Evolutionary conservation across 2,329 filamentous ascomycete species (phyloP).

Genomic region (Akanthomyces dipterigenus): DNA sequence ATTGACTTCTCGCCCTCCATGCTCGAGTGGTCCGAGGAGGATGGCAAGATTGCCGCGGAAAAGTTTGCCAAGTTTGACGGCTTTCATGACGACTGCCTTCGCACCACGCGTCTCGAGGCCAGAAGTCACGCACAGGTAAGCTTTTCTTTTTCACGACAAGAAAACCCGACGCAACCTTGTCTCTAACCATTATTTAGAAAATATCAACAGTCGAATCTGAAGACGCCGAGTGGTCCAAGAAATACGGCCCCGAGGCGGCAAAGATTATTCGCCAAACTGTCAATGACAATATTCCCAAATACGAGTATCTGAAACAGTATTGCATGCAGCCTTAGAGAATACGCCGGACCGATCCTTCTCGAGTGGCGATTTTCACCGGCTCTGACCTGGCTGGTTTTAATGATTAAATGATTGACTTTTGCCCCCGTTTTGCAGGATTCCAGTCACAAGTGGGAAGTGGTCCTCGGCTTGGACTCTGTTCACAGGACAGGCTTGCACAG

Average conservation of each 20-base stretch:
- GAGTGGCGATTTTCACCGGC: not conserved
- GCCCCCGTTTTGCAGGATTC: not conserved
- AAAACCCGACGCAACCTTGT: slow-evolving; percentile 12
- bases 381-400: not conserved
- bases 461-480: not conserved
- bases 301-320: slow-evolving; percentile 78
- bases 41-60: slow-evolving; percentile 63
- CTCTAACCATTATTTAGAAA: slow-evolving; percentile 37
- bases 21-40: slow-evolving; percentile 76
- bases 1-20: slow-evolving; percentile 70
- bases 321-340: not conserved
- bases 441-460: not conserved
- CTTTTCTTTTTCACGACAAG: not conserved
- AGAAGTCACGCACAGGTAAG: slow-evolving; percentile 55
- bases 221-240: slow-evolving; percentile 64
- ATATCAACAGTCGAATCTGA: slow-evolving; percentile 58
- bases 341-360: not conserved
- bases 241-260: slow-evolving; percentile 66
- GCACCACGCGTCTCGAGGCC: slow-evolving; percentile 69
- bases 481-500: not conserved
- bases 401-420: slow-evolving; percentile 3
- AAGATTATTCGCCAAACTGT: slow-evolving; percentile 65
- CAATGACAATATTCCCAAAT: slow-evolving; percentile 64
- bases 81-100: slow-evolving; percentile 91
- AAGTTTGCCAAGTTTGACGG: slow-evolving; percentile 96